These are phyloP conservation scores for Xylariaceae sp. DNA, from an alignment of 2,329 filamentous ascomycete species.

Conservation along the genomic window DNA sequence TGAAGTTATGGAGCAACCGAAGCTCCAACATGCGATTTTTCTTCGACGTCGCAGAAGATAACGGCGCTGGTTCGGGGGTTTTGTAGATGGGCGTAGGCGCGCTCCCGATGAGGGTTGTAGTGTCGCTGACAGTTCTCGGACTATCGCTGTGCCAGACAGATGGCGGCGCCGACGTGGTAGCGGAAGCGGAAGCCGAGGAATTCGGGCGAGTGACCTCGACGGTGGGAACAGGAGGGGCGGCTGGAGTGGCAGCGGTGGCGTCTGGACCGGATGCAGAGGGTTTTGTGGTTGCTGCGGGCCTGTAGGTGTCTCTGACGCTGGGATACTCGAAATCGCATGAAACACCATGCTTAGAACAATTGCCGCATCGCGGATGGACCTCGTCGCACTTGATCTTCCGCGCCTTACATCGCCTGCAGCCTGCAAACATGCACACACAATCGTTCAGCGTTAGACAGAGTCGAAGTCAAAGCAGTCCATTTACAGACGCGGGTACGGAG, in stretches of 20 bases:
- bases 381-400: constrained; percentile 71
- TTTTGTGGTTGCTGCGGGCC: constrained; percentile 26
- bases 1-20: constrained; percentile 60
- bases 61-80: constrained; percentile 34
- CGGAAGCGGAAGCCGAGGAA: constrained; percentile 26
- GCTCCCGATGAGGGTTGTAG: constrained; percentile 23
- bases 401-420: constrained; percentile 60
- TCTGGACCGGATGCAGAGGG: background rate
- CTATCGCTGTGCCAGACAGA: constrained; percentile 28
- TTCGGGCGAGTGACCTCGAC: constrained; percentile 31
- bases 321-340: constrained; percentile 59
- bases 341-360: constrained; percentile 63
- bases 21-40: constrained; percentile 52
- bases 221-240: background rate
- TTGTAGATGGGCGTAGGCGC: constrained; percentile 34
- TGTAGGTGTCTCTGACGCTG: constrained; percentile 41
- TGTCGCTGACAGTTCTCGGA: constrained; percentile 25
- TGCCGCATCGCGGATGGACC: constrained; percentile 58
- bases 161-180: constrained; percentile 22
- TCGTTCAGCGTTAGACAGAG: constrained; percentile 3
- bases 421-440: constrained; percentile 7
- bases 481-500: background rate
- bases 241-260: background rate
- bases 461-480: background rate
- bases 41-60: constrained; percentile 35